phyloP scores from a whole-genome alignment of 345 rosid species.

The Aquilaria yunnanensis region DNA sequence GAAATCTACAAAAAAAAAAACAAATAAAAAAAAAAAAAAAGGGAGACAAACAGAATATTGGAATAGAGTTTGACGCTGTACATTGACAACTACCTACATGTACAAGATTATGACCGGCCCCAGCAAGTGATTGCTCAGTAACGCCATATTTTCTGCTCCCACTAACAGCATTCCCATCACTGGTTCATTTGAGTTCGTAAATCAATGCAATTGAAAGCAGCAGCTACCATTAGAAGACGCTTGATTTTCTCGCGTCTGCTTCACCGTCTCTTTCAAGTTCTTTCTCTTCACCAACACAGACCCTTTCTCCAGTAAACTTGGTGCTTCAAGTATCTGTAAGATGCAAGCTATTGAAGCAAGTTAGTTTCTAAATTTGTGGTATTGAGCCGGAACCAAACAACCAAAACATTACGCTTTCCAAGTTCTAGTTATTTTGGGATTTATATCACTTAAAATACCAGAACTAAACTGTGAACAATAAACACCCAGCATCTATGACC shows the following conservation, averaged over 20 bases:
- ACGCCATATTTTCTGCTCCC: too few relatives aligned
- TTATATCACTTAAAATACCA: neutral
- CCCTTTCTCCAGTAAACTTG: conserved; percentile 74
- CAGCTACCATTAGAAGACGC: conserved; percentile 36
- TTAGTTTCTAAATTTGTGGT: conserved; percentile 3
- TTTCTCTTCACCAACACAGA: conserved; percentile 52
- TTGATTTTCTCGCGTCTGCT: conserved; percentile 31
- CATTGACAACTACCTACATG: too few relatives aligned
- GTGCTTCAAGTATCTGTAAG: conserved; percentile 66
- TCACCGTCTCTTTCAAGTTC: conserved; percentile 40
- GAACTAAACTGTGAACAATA: neutral
- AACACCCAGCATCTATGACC: neutral
- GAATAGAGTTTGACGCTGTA: too few relatives aligned
- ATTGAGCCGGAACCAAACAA: too few relatives aligned
- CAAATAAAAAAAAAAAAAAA: too few relatives aligned
- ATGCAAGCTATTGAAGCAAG: conserved; percentile 20
- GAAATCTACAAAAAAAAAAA: too few relatives aligned
- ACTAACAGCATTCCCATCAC: too few relatives aligned
- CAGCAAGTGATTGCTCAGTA: too few relatives aligned
- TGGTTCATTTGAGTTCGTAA: too few relatives aligned
- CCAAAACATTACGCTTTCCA: too few relatives aligned
- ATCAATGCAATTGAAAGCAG: conserved; percentile 28
- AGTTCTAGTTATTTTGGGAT: neutral
- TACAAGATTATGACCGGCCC: too few relatives aligned
- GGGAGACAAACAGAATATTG: too few relatives aligned